Percentiles rank a stretch among this genome's conserved stretches.
phyloP scores from a whole-genome alignment of 2,329 filamentous ascomycete species.

The Plenodomus biglobosus region DNA sequence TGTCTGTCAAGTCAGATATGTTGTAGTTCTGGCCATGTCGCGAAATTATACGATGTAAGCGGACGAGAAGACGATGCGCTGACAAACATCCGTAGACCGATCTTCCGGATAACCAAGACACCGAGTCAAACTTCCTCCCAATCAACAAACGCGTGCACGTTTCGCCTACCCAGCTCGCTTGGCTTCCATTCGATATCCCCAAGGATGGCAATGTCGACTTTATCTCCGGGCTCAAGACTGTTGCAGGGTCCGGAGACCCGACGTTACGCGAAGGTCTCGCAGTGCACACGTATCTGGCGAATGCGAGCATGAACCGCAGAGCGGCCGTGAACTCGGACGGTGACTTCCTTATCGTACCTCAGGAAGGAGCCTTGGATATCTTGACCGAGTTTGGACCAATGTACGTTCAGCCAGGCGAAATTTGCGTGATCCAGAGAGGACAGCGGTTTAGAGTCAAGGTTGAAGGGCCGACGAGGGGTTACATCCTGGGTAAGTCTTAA shows the following conservation, averaged over 20 bases:
- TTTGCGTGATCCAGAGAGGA: constrained; percentile 73
- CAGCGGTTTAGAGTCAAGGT: constrained; percentile 73
- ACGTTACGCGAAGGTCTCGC: constrained; percentile 42
- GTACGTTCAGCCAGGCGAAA: constrained; percentile 76
- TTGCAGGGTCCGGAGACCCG: constrained; percentile 45
- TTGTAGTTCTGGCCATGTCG: not conserved
- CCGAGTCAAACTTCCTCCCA: constrained; percentile 41
- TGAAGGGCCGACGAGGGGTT: constrained; percentile 65
- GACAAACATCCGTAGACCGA: constrained; percentile 34
- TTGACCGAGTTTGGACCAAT: constrained; percentile 75
- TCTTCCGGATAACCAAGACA: constrained; percentile 40
- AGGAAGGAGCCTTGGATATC: constrained; percentile 73
- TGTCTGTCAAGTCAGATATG: not conserved
- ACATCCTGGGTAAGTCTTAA: constrained; percentile 59
- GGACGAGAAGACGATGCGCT: constrained; percentile 13
- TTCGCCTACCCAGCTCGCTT: constrained; percentile 43
- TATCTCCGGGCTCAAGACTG: constrained; percentile 39
- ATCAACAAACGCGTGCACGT: constrained; percentile 41
- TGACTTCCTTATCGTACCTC: constrained; percentile 74
- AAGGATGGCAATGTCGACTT: constrained; percentile 37
- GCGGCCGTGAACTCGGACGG: constrained; percentile 66
- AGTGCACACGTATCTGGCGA: constrained; percentile 39
- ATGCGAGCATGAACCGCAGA: constrained; percentile 40
- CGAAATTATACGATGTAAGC: not conserved
- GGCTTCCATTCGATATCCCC: constrained; percentile 42